Conservation (phyloP, 768 basidiomycete species). For the Mrakia gelida region DNA sequence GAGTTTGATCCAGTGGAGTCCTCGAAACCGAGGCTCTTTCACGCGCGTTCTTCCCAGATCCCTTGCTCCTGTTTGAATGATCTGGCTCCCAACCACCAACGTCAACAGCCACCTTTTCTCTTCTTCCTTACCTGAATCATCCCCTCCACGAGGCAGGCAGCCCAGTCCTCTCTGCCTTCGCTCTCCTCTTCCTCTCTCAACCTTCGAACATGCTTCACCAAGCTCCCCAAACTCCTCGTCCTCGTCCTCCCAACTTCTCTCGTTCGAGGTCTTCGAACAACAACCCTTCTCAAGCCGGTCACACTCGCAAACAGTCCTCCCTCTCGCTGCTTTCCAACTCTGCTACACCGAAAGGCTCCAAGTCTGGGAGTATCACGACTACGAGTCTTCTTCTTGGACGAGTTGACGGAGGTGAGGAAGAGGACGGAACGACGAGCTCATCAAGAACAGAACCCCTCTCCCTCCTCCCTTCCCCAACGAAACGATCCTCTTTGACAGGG, state of each 20-base stretch:
- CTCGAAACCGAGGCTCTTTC: too few species aligned
- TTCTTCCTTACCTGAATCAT: not conserved
- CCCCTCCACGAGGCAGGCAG: too few species aligned
- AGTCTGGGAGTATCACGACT: not conserved
- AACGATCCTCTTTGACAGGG: not conserved
- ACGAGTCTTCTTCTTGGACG: not conserved
- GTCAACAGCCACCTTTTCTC: not conserved
- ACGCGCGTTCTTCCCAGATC: not conserved
- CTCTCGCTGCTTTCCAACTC: not conserved
- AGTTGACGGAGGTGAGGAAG: too few species aligned
- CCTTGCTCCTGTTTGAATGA: not conserved
- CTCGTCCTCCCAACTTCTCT: conserved; percentile 21
- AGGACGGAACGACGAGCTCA: not conserved
- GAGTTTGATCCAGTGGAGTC: too few species aligned
- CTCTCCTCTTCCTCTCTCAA: not conserved
- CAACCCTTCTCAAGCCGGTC: not conserved
- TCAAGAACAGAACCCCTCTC: not conserved
- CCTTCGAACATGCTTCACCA: not conserved
- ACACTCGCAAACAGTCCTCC: not conserved
- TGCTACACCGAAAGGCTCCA: not conserved
- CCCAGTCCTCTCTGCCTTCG: not conserved
- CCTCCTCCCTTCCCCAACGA: not conserved
- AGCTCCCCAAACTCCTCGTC: conserved; percentile 16
- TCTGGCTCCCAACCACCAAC: not conserved
- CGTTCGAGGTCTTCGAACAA: not conserved